Conservation (phyloP, 2,329 filamentous ascomycete species). For the Calonectria hongkongensis region DNA sequence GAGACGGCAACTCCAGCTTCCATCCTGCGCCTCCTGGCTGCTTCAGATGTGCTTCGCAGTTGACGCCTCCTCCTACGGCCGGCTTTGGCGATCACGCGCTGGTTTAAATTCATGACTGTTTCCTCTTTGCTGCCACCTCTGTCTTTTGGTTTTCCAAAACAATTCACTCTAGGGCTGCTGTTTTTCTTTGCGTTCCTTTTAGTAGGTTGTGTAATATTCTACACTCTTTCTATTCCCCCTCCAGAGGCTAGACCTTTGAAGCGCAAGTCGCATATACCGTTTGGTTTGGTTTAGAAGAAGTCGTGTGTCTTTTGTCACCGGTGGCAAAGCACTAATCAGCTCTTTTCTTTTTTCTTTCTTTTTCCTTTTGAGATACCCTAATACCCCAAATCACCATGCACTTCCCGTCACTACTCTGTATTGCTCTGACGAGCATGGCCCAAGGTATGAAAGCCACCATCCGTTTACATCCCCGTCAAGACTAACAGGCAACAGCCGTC, state of each 20-base stretch:
- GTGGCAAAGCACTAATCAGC: slow-evolving; percentile 42
- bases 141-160: slow-evolving; percentile 49
- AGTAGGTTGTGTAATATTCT: background rate
- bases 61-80: background rate
- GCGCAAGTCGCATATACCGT: slow-evolving; percentile 55
- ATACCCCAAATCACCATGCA: slow-evolving; percentile 67
- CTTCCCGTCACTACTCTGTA: slow-evolving; percentile 67
- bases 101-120: slow-evolving; percentile 65
- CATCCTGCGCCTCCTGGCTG: slow-evolving; percentile 45
- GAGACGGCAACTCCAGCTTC: slow-evolving; percentile 49
- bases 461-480: background rate
- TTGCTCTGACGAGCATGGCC: slow-evolving; percentile 69
- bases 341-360: slow-evolving; percentile 53
- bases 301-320: slow-evolving; percentile 33
- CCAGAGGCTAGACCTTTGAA: slow-evolving; percentile 57
- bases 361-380: slow-evolving; percentile 42
- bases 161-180: slow-evolving; percentile 41
- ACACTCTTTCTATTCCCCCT: slow-evolving; percentile 49
- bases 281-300: background rate
- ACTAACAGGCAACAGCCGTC: slow-evolving; percentile 55
- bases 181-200: slow-evolving; percentile 50
- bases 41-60: slow-evolving; percentile 54
- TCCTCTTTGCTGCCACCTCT: slow-evolving; percentile 48
- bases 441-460: slow-evolving; percentile 61
- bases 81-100: slow-evolving; percentile 24